Base-by-base conservation (phyloP, 192 early-diverging fungal genomes). In the Pilaira anomala region DNA sequence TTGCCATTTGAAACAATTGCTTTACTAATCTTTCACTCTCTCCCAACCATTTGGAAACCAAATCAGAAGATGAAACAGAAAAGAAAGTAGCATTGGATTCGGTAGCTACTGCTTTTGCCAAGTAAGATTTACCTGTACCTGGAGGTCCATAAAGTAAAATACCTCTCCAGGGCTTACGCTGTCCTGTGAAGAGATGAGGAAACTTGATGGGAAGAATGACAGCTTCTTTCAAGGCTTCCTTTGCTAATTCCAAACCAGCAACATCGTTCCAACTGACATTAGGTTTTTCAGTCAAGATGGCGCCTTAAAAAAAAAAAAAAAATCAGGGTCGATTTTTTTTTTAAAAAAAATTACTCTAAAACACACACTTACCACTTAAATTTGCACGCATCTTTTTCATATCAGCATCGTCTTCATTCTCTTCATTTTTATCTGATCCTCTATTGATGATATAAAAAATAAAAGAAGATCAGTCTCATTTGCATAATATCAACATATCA, bases 71-170 rank as follows among this genome's bases (percentile, higher is more conserved):
- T 83, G 85, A 56, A 22, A 98, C 90, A 16, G 91, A 93, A 68
- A 98, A 97, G 74, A 98, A 98, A 83, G 96, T 98, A 72, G 96
- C 94, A 75, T 98, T 95, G 80, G 95, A 96, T 79, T 98, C 96
- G 79, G 94, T 97, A 66, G 96, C 96, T 75, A 98, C 96, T 18
- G 96, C 96, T 85, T 98, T 98, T 74, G 96, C 96, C 63, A 98
- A 80, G 60, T 97, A 80, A 12, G 96, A 97, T 78, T 98, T 98
- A 83, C 96, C 96, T 66, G 92, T 94, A 41, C 96, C 96, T 46
- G 96, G 96, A 42, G 96, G 96, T 33, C 96, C 96, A 71, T 97
- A 98, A 85, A 98, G 95, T 72, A 98, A 78, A 45, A 98, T 95
- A 73, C 96, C 96, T 80, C 93, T 94, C 44, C 88, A 91, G 18